Base-by-base conservation (phyloP, 495 filamentous ascomycete species). In the Neurospora pannonica region DNA sequence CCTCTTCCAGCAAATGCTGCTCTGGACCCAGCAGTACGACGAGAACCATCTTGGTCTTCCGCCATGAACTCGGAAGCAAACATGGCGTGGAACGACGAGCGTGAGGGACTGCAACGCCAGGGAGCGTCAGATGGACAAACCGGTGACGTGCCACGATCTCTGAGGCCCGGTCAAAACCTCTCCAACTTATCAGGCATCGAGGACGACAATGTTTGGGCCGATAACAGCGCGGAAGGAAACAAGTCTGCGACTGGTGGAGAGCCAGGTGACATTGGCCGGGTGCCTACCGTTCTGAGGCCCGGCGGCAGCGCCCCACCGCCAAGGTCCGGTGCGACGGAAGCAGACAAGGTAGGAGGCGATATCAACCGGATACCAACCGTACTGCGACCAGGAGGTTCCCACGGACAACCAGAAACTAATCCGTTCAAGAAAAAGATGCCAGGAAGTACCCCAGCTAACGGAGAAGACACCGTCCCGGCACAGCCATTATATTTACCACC, bases 351-450 rank as follows among this genome's bases (percentile, higher is more conserved):
- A 73, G 46, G 69, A 74, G 76, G 75, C 24, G 54, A 75, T 17
- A 34, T 75, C 11, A 54, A 72, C 36, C 72, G 77, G 17, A 78
- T 85, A 36, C 84, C 83, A 9, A 77, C 74, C 38, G 73, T 77
- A 36, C 78, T 85, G 36, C 76, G 80, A 74, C 84, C 83, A 0
- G 82, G 81, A 71, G 78, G 72, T 69, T 80, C 75, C 24, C 77
- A 76, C 5, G 37, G 69, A 11, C 82, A 81, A 34, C 73, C 77
- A 42, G 84, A 86, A 73, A 88, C 86, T n/a, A 89, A 89, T 71
- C 87, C 87, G 4, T 89, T 87, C 79, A 86, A 85, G 75, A 83
- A 83, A 39, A 85, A 87, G 70, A 80, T 80, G 28, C 62, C 80
- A 21, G 70, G 76, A 46, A 76, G 75, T 21, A 73, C 60, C 11